Conservation (phyloP, 768 basidiomycete species). For the Lactarius tabidus region DNA sequence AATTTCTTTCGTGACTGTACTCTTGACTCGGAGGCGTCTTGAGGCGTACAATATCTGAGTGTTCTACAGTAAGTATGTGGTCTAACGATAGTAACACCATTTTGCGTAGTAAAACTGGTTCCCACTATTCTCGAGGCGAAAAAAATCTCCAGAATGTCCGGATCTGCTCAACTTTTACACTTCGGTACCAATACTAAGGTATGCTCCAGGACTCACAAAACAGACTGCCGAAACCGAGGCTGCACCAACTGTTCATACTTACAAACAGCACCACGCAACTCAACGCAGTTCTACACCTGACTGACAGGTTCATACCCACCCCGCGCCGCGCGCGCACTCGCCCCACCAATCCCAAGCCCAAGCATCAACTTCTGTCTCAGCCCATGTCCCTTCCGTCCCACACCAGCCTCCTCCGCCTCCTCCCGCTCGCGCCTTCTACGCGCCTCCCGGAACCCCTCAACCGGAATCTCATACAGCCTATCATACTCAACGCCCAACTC, state of each 20-base stretch:
- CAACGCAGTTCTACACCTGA: constrained; percentile 41
- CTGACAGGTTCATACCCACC: constrained; percentile 65
- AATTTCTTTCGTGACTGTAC: too few relatives aligned
- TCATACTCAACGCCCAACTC: constrained; percentile 92
- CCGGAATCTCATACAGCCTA: constrained; percentile 80
- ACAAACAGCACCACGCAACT: not conserved
- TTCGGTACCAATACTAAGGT: not conserved
- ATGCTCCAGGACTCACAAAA: not conserved
- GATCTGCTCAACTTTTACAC: not conserved
- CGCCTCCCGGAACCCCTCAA: constrained; percentile 78
- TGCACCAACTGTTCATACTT: not conserved
- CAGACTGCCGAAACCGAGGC: too few relatives aligned
- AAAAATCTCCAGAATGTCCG: not conserved
- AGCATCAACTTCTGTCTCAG: constrained; percentile 53
- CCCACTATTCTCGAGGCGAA: not conserved
- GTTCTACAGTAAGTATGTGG: too few relatives aligned
- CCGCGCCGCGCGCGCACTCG: constrained; percentile 43
- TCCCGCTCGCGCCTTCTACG: constrained; percentile 51
- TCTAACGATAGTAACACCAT: too few relatives aligned
- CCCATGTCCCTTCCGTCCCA: constrained; percentile 35
- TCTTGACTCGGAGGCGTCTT: too few relatives aligned
- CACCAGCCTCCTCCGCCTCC: constrained; percentile 50
- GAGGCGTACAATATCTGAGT: too few relatives aligned
- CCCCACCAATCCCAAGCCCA: constrained; percentile 45
- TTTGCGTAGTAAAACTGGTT: not conserved